Conservation (phyloP, 2,329 filamentous ascomycete genomes). For the Neonectria ditissima region DNA sequence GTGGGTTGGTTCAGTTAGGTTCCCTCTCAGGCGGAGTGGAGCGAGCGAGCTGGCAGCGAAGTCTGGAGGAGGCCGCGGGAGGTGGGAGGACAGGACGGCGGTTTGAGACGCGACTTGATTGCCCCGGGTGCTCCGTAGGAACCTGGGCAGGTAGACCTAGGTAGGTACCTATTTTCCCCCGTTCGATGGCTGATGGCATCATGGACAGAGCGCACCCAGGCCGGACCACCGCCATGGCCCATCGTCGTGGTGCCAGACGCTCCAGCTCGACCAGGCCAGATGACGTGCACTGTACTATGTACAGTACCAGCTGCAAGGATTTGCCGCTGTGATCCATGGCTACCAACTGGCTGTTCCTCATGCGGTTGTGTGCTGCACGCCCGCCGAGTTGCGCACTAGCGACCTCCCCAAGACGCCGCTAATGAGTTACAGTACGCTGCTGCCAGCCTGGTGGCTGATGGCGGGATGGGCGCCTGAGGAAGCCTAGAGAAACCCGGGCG, state of each 20-base stretch:
- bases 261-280: slow-evolving; percentile 13
- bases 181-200: slow-evolving; percentile 22
- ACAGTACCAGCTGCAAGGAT: not conserved
- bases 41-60: not conserved
- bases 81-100: not conserved
- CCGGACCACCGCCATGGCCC: not conserved
- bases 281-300: slow-evolving; percentile 8
- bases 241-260: too few relatives aligned
- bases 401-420: slow-evolving; percentile 9
- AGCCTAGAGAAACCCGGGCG: slow-evolving; percentile 24
- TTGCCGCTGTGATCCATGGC: not conserved
- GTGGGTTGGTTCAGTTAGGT: not conserved
- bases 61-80: slow-evolving; percentile 5
- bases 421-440: slow-evolving; percentile 6
- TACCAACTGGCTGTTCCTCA: not conserved
- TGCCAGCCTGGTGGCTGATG: too few relatives aligned
- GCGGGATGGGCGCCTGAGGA: slow-evolving; percentile 39
- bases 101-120: not conserved
- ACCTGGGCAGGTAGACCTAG: too few relatives aligned
- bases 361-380: not conserved
- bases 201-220: slow-evolving; percentile 22
- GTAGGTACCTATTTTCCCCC: slow-evolving; percentile 4
- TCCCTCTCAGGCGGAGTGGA: slow-evolving; percentile 3
- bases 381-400: slow-evolving; percentile 4
- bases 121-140: not conserved